Evolutionary conservation across 768 basidiomycete genomes (phyloP).

Genomic region (Podaxis mareebaensis): DNA sequence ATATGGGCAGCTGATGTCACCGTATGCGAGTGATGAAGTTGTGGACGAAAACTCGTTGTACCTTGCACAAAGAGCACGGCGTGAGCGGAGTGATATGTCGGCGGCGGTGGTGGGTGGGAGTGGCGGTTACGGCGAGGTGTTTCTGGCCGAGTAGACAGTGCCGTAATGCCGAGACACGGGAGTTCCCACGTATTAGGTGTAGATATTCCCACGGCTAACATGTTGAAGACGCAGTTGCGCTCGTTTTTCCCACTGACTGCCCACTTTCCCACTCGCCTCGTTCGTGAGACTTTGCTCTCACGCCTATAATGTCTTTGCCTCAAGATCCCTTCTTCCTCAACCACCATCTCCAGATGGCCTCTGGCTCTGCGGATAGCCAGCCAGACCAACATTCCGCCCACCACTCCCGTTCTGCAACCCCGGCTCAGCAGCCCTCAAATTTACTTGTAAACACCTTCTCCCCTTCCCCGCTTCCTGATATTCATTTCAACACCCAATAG

Average conservation of each 20-base stretch:
- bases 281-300: constrained; percentile 47
- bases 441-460: constrained; percentile 33
- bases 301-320: constrained; percentile 40
- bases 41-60: constrained; percentile 40
- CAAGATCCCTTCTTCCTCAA: constrained; percentile 45
- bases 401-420: constrained; percentile 22
- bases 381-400: constrained; percentile 22
- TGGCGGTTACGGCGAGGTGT: constrained; percentile 14
- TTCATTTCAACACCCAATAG: constrained; percentile 30
- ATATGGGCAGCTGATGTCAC: constrained; percentile 32
- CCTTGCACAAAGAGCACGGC: constrained; percentile 30
- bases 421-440: constrained; percentile 27
- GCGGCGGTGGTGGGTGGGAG: neutral
- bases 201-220: constrained; percentile 16
- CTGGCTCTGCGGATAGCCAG: constrained; percentile 25
- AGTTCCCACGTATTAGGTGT: constrained; percentile 15
- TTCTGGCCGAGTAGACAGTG: constrained; percentile 9
- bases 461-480: constrained; percentile 20
- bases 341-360: constrained; percentile 45
- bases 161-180: constrained; percentile 16
- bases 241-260: constrained; percentile 19
- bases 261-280: constrained; percentile 38
- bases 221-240: constrained; percentile 12
- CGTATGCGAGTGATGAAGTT: constrained; percentile 34
- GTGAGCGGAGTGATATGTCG: constrained; percentile 16